Conservation (phyloP, 768 basidiomycete genomes). For the Pleurotus tuoliensis region DNA sequence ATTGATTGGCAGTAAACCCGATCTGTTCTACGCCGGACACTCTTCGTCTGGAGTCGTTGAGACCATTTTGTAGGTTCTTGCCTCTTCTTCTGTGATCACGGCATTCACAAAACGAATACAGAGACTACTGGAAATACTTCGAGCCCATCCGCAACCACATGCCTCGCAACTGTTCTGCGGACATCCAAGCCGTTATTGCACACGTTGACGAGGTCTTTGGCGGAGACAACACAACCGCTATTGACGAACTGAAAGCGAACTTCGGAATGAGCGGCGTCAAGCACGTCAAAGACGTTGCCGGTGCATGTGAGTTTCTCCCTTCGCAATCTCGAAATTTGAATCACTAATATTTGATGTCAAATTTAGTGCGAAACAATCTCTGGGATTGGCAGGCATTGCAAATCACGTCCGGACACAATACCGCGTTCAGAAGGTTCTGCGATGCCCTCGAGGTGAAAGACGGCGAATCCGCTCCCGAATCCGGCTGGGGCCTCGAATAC, state of each 20-base stretch:
- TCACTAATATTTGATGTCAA: constrained; percentile 15
- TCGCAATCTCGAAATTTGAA: constrained; percentile 17
- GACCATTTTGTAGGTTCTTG: constrained; percentile 41
- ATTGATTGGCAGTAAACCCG: constrained; percentile 42
- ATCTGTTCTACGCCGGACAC: constrained; percentile 58
- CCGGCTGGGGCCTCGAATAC: constrained; percentile 62
- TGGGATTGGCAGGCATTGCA: constrained; percentile 71
- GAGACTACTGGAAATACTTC: constrained; percentile 69
- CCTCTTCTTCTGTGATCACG: background rate
- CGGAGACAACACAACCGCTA: constrained; percentile 38
- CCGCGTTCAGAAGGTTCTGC: constrained; percentile 56
- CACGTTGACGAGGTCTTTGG: constrained; percentile 58
- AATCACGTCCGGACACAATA: constrained; percentile 40
- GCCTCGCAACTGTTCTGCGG: constrained; percentile 68
- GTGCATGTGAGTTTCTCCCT: constrained; percentile 36
- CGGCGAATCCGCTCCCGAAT: constrained; percentile 41
- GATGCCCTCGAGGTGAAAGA: constrained; percentile 64
- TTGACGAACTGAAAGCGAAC: constrained; percentile 49
- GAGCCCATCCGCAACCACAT: constrained; percentile 57
- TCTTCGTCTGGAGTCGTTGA: constrained; percentile 64
- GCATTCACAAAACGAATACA: constrained; percentile 12
- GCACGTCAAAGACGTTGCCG: constrained; percentile 65
- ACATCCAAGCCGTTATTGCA: constrained; percentile 58
- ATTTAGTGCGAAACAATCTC: constrained; percentile 51
- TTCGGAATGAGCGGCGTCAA: constrained; percentile 56